Evolutionary conservation across 768 basidiomycete genomes (phyloP), one percentile per base, ranked within the genome.

Genomic region (Tricholoma hemisulphureum): DNA sequence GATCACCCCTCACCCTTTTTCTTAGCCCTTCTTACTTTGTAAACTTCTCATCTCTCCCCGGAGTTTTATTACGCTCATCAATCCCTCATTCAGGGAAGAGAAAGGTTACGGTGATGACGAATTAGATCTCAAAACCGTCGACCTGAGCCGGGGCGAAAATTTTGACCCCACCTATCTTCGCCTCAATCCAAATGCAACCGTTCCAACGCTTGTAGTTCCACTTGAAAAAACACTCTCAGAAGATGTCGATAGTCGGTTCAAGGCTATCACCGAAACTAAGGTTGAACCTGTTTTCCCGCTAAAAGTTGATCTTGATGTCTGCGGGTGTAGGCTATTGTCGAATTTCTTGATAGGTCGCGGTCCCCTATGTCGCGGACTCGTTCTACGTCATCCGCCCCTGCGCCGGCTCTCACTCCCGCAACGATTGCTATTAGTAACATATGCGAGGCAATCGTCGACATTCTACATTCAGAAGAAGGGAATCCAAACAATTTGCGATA

Each of bases 171-270:
- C 89, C 0, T 93, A 87, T 69, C 78, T 90, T 59, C 85, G 91
- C 53, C 74, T 95, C 69, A 95, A 90, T 68, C 79, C 85, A 46
- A 85, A 87, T 68, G 91, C 84, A 6, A 90, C 87, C 21, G 81
- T 94, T 4, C 93, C 93, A 10, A 89, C 89, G 2, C 74, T 95
- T 51, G 85, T 94, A 24, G 93, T 94, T n/a, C 93, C 93, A 0
- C 76, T 93, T 10, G 74, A 85, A 61, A 86, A 89, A 61, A 89
- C 91, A 4, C 78, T 93, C 8, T 72, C 80, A 0, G 75, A 81
- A 2, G 90, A 87, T 16, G 79, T 85, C 23, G 89, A 91, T 64
- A 89, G 84, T 63, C 83, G 89, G 41, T 95, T 91, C 77, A 88
- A 91, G 65, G 86, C 91, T 2, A 73, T 95, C 55, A 82, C 85